Percentiles rank a stretch among this genome's conserved stretches.
phyloP scores from a whole-genome alignment of 2,329 filamentous ascomycete species.

The Fusarium nelsonii region DNA sequence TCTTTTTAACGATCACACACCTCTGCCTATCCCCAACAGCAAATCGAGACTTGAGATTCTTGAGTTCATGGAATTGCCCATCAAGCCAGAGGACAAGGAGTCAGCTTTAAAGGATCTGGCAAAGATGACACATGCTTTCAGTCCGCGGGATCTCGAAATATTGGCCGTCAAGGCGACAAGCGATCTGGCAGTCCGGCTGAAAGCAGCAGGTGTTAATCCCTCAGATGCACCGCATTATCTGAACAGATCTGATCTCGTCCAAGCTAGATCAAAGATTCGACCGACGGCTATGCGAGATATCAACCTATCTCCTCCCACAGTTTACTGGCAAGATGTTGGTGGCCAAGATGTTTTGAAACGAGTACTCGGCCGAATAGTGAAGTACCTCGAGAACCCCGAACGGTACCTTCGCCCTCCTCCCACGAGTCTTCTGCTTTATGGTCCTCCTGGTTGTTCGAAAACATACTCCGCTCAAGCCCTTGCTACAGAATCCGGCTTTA shows the following conservation, averaged over 20 bases:
- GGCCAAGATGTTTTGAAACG: conserved; percentile 83
- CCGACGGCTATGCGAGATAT: conserved; percentile 92
- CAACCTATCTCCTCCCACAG: conserved; percentile 86
- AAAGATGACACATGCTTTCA: conserved; percentile 87
- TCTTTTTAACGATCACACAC: conserved; percentile 76
- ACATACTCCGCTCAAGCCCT: conserved; percentile 92
- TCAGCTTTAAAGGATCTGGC: conserved; percentile 71
- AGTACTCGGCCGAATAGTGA: conserved; percentile 65
- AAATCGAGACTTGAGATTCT: conserved; percentile 80
- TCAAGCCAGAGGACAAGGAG: conserved; percentile 63
- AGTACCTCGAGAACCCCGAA: conserved; percentile 53
- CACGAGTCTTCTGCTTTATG: conserved; percentile 90
- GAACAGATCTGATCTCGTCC: conserved; percentile 66
- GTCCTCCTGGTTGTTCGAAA: conserved; percentile 94
- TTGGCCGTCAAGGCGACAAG: conserved; percentile 62
- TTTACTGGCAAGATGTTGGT: conserved; percentile 89
- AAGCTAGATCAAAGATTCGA: conserved; percentile 75
- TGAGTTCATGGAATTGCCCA: conserved; percentile 64
- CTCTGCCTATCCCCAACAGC: conserved; percentile 82
- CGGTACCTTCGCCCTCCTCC: conserved; percentile 67
- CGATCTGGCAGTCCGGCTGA: conserved; percentile 46
- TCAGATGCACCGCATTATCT: conserved; percentile 49
- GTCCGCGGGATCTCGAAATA: conserved; percentile 78
- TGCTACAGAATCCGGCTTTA: conserved; percentile 89
- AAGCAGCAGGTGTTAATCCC: conserved; percentile 33